These are phyloP conservation scores for Tulasnella sp. DNA, from an alignment of 768 basidiomycete species.

Conservation along the genomic window DNA sequence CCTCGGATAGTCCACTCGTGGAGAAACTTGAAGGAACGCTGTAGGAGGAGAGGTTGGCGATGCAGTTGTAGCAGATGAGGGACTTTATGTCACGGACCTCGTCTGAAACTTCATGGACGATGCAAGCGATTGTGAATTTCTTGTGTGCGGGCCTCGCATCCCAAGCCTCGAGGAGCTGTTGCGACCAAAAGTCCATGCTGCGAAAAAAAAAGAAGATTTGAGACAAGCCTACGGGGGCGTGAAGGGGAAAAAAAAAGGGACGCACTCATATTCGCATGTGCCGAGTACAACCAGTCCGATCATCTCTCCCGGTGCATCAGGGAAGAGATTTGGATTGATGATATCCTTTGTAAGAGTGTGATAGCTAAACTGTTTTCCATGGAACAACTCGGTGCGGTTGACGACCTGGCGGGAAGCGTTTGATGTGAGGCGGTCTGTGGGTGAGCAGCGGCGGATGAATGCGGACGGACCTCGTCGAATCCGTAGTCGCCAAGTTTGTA, in stretches of 20 bases:
- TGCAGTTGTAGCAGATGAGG: neutral
- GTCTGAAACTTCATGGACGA: slow-evolving; percentile 42
- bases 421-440: neutral
- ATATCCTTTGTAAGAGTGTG: neutral
- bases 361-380: slow-evolving; percentile 1
- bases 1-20: slow-evolving; percentile 42
- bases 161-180: slow-evolving; percentile 34
- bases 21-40: slow-evolving; percentile 39
- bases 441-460: neutral
- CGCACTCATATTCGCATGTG: slow-evolving; percentile 50
- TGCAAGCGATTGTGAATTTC: slow-evolving; percentile 47
- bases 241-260: neutral
- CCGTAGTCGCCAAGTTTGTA: neutral
- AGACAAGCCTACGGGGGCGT: neutral
- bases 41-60: neutral
- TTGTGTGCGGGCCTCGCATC: slow-evolving; percentile 39
- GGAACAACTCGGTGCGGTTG: neutral
- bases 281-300: slow-evolving; percentile 45
- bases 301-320: slow-evolving; percentile 27
- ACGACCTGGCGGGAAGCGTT: neutral
- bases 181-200: slow-evolving; percentile 5
- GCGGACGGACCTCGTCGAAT: neutral
- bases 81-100: neutral
- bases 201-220: neutral
- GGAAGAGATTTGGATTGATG: neutral